Percentiles rank a stretch among this genome's conserved stretches.
phyloP scores from a whole-genome alignment of 2,329 filamentous ascomycete species.

The Cadophora sp. region DNA sequence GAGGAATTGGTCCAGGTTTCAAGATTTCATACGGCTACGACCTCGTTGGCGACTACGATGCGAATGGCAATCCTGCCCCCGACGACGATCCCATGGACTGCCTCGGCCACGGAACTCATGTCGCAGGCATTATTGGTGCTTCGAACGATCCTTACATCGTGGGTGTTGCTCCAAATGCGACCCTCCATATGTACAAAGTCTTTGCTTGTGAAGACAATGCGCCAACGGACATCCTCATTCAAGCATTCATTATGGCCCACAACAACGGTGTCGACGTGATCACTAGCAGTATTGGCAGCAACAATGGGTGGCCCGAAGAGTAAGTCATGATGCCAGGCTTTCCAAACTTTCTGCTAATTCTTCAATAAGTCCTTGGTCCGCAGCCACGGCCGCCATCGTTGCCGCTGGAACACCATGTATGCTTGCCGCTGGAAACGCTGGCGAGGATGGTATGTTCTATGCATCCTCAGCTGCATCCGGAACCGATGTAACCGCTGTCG shows the following conservation, averaged over 20 bases:
- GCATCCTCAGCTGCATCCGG: constrained; percentile 3
- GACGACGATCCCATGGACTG: constrained; percentile 15
- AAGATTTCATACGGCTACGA: constrained; percentile 15
- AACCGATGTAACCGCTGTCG: constrained; percentile 12
- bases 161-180: constrained; percentile 20
- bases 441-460: constrained; percentile 9
- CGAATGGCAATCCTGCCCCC: constrained; percentile 6
- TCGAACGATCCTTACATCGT: constrained; percentile 20
- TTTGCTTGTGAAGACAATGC: constrained; percentile 18
- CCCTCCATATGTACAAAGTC: constrained; percentile 23
- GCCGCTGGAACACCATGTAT: constrained; percentile 15
- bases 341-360: background rate
- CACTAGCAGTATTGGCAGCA: constrained; percentile 19
- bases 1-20: constrained; percentile 14
- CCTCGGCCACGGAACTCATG: constrained; percentile 13
- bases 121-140: constrained; percentile 22
- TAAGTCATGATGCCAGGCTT: background rate
- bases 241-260: constrained; percentile 25
- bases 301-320: constrained; percentile 20
- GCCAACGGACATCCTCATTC: constrained; percentile 18
- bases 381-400: constrained; percentile 11
- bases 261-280: constrained; percentile 25
- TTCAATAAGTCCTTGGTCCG: constrained; percentile 7
- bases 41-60: constrained; percentile 13
- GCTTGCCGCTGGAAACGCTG: constrained; percentile 14